Evolutionary conservation across 1,139 yeast genomes (phyloP).

Genomic region (Saccharomycopsis phalli): DNA sequence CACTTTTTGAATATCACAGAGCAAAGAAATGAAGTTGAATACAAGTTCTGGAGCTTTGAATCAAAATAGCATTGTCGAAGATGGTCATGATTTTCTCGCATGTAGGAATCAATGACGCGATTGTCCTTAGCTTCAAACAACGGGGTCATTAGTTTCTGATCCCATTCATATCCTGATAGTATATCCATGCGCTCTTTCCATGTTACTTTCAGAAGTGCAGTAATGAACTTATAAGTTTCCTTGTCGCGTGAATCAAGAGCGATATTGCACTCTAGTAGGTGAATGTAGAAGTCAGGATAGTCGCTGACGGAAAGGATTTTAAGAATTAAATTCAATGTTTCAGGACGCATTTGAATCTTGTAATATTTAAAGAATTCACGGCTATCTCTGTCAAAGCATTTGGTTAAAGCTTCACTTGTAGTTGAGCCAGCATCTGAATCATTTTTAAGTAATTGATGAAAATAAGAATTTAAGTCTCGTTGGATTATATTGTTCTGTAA

Average conservation of each 20-base stretch:
- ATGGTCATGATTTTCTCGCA: background rate
- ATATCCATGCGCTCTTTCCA: too few relatives aligned
- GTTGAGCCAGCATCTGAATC: too few relatives aligned
- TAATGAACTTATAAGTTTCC: too few relatives aligned
- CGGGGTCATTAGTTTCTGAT: too few relatives aligned
- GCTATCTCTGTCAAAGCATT: too few relatives aligned
- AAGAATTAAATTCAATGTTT: slow-evolving; percentile 7
- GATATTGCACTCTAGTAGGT: slow-evolving; percentile 13
- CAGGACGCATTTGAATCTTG: slow-evolving; percentile 1
- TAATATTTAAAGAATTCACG: slow-evolving; percentile 4
- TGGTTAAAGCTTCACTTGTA: too few relatives aligned
- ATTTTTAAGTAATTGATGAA: background rate
- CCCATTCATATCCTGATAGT: too few relatives aligned
- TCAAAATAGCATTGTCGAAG: slow-evolving; percentile 5
- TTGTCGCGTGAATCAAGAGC: background rate
- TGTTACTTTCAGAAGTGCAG: too few relatives aligned
- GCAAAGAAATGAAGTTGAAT: slow-evolving; percentile 6
- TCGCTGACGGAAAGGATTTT: slow-evolving; percentile 5
- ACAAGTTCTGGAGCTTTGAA: slow-evolving; percentile 11
- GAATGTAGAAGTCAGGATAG: slow-evolving; percentile 7
- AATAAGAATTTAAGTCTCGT: slow-evolving; percentile 2
- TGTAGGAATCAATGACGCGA: too few relatives aligned
- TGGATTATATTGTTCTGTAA: slow-evolving; percentile 3
- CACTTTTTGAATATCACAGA: slow-evolving; percentile 12
- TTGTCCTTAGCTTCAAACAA: too few relatives aligned